Conservation (phyloP, 2,329 filamentous ascomycete species). For the Pyrenophora tritici-repentis region DNA sequence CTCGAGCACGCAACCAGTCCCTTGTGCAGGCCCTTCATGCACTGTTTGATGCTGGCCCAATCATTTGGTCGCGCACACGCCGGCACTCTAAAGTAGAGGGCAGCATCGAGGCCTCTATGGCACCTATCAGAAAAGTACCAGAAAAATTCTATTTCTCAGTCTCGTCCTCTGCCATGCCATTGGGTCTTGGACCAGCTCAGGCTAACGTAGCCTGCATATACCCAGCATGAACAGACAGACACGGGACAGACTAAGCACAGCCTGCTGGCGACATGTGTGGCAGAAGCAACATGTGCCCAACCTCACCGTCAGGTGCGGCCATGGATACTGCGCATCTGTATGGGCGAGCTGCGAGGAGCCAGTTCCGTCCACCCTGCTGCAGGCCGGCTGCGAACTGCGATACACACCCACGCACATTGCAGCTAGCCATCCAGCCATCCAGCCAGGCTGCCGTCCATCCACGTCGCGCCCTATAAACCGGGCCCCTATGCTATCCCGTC, state of each 20-base stretch:
- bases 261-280: conserved; percentile 17
- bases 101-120: conserved; percentile 6
- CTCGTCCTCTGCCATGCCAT: conserved; percentile 25
- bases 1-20: conserved; percentile 29
- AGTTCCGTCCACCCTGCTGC: conserved; percentile 13
- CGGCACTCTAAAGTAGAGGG: conserved; percentile 25
- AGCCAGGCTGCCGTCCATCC: conserved; percentile 3
- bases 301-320: conserved; percentile 17
- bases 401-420: conserved; percentile 15
- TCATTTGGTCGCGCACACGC: conserved; percentile 22
- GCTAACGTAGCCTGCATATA: conserved; percentile 34
- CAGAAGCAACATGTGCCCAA: conserved; percentile 16
- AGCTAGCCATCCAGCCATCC: not conserved
- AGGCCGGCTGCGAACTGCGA: conserved; percentile 17
- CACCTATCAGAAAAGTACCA: conserved; percentile 31
- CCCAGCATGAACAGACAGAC: conserved; percentile 47
- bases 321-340: conserved; percentile 8
- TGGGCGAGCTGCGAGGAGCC: conserved; percentile 6
- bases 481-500: conserved; percentile 11
- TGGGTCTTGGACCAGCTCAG: conserved; percentile 25
- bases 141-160: conserved; percentile 26
- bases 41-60: conserved; percentile 24
- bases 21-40: conserved; percentile 23
- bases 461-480: conserved; percentile 16
- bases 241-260: conserved; percentile 43